Conservation (phyloP, 2,329 filamentous ascomycete species). For the Periconia sp. region DNA sequence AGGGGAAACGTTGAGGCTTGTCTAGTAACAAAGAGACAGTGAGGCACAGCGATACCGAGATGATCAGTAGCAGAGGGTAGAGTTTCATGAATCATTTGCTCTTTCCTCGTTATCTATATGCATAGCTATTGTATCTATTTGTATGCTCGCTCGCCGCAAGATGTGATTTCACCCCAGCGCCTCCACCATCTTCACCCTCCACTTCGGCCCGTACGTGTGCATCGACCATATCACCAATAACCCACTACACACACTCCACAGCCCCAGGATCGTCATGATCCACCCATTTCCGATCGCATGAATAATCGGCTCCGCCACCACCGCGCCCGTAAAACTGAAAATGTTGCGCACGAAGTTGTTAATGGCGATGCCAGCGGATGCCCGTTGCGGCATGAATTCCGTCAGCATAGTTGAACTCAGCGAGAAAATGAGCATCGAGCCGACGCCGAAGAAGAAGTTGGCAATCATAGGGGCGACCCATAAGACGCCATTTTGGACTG, state of each 20-base stretch:
- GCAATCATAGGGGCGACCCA: slow-evolving; percentile 46
- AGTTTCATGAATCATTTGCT: no score
- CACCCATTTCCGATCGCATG: slow-evolving; percentile 47
- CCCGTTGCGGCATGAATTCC: slow-evolving; percentile 47
- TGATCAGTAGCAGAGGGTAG: no score
- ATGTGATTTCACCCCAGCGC: slow-evolving; percentile 19
- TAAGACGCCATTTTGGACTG: slow-evolving; percentile 34
- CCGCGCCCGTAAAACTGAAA: slow-evolving; percentile 43
- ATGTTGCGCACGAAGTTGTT: slow-evolving; percentile 50
- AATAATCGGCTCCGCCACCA: slow-evolving; percentile 45
- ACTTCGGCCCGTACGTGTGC: slow-evolving; percentile 63
- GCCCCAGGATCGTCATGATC: slow-evolving; percentile 48
- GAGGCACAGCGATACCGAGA: no score
- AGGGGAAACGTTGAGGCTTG: no score
- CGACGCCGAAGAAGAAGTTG: slow-evolving; percentile 50
- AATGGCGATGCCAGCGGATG: slow-evolving; percentile 44
- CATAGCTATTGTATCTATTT: no score
- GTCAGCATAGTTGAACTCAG: slow-evolving; percentile 49
- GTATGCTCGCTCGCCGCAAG: no score
- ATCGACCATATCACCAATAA: slow-evolving; percentile 65
- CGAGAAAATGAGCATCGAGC: slow-evolving; percentile 47
- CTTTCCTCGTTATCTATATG: no score
- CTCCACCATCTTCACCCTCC: slow-evolving; percentile 67
- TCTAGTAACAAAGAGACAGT: no score
- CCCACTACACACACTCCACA: slow-evolving; percentile 61